phyloP scores from a whole-genome alignment of 1,139 yeast species.

The Zygosaccharomyces sapae region DNA sequence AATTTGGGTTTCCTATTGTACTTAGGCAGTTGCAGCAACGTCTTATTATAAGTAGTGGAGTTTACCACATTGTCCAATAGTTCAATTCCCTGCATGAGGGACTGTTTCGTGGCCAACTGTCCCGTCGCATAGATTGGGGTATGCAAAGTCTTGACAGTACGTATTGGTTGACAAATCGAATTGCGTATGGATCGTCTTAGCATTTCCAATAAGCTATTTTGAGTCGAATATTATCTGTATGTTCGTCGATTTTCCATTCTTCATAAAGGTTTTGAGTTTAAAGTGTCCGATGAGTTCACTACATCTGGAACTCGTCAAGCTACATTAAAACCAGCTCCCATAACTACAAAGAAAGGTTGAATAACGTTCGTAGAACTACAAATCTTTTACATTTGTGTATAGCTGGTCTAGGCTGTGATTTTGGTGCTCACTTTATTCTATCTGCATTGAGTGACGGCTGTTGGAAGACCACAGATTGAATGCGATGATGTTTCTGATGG shows the following conservation, averaged over 20 bases:
- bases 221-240: background rate
- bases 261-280: background rate
- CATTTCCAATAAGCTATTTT: background rate
- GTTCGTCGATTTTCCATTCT: background rate
- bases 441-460: background rate
- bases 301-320: background rate
- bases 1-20: constrained; percentile 26
- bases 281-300: background rate
- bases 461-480: background rate
- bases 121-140: constrained; percentile 25
- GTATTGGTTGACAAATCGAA: constrained; percentile 1
- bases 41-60: constrained; percentile 22
- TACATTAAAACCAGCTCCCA: background rate
- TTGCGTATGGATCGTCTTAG: background rate
- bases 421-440: constrained; percentile 5
- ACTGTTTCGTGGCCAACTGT: constrained; percentile 13
- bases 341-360: too few relatives aligned
- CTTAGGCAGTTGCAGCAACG: constrained; percentile 26
- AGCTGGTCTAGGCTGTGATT: background rate
- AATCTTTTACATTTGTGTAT: too few relatives aligned
- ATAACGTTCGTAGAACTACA: too few relatives aligned
- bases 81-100: constrained; percentile 22
- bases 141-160: constrained; percentile 28
- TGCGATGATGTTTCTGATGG: background rate
- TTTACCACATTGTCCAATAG: constrained; percentile 24